Evolutionary conservation across 2,329 filamentous ascomycete species (phyloP).

Genomic region (Trichoderma afroharzianum): DNA sequence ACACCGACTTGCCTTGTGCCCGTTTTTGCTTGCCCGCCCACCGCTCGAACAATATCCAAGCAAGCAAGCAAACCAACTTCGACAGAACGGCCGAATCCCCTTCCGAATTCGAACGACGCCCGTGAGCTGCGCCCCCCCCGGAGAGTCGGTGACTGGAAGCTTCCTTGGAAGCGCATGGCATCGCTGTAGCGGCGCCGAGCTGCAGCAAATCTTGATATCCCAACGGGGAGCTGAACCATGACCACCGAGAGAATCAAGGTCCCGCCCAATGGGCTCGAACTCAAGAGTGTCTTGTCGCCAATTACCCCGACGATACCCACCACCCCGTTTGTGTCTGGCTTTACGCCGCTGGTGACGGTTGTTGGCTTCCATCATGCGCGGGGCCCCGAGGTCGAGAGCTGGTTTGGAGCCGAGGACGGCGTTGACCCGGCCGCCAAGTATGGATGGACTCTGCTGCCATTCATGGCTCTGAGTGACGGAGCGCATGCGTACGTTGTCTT

Average conservation of each 20-base stretch:
- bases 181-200: constrained; percentile 19
- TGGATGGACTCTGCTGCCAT: constrained; percentile 87
- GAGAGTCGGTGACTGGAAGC: constrained; percentile 1
- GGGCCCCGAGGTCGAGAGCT: constrained; percentile 90
- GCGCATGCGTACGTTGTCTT: constrained; percentile 72
- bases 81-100: not conserved
- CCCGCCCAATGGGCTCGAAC: constrained; percentile 25
- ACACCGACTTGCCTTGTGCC: constrained; percentile 1
- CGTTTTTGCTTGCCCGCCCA: not conserved
- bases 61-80: not conserved
- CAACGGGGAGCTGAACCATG: constrained; percentile 24
- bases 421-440: constrained; percentile 76
- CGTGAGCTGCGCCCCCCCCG: not conserved
- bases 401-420: constrained; percentile 75
- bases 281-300: constrained; percentile 32
- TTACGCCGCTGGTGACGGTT: constrained; percentile 69
- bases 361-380: constrained; percentile 82
- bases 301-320: constrained; percentile 31
- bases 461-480: constrained; percentile 95
- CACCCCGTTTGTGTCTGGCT: constrained; percentile 37
- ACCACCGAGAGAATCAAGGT: constrained; percentile 27
- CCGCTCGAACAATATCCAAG: not conserved
- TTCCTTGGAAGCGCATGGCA: constrained; percentile 24
- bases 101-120: not conserved
- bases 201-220: constrained; percentile 10